Percentiles rank a stretch among this genome's conserved stretches.
These are phyloP conservation scores for Stramenopiles sp. DNA, from an alignment of 352 stramenopile species.

Conservation along the genomic window DNA sequence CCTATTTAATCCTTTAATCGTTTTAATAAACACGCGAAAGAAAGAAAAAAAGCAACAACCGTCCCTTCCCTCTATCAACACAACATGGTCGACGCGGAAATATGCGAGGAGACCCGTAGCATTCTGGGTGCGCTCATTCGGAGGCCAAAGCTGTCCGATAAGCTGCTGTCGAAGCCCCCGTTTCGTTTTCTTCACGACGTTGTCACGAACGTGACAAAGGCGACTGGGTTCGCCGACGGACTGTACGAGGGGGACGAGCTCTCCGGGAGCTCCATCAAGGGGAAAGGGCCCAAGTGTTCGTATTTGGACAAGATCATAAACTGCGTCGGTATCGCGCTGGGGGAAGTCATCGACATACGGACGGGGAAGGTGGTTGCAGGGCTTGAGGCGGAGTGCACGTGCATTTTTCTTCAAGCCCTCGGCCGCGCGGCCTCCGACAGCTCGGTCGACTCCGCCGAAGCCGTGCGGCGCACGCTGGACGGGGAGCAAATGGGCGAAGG, in stretches of 20 bases:
- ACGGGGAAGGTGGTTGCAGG: constrained; percentile 58
- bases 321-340: constrained; percentile 40
- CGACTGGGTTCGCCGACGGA: constrained; percentile 56
- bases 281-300: constrained; percentile 47
- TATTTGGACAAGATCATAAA: constrained; percentile 64
- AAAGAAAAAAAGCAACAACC: no score
- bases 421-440: constrained; percentile 35
- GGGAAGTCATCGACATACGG: constrained; percentile 42
- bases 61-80: no score
- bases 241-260: constrained; percentile 36
- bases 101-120: no score
- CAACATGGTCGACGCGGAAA: no score
- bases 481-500: no score
- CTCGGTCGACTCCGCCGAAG: constrained; percentile 40
- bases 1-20: no score
- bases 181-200: constrained; percentile 90
- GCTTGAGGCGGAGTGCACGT: constrained; percentile 55
- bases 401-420: constrained; percentile 45
- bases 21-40: no score
- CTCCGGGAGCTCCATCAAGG: constrained; percentile 42
- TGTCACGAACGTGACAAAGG: constrained; percentile 53
- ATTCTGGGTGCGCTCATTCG: no score
- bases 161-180: constrained; percentile 78
- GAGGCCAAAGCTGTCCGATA: constrained; percentile 75
- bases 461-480: constrained; percentile 37